Evolutionary conservation across 75 land plant species (phyloP), one percentile per base, ranked within the genome.

Genomic region (Pseudotsuga menziesii): DNA sequence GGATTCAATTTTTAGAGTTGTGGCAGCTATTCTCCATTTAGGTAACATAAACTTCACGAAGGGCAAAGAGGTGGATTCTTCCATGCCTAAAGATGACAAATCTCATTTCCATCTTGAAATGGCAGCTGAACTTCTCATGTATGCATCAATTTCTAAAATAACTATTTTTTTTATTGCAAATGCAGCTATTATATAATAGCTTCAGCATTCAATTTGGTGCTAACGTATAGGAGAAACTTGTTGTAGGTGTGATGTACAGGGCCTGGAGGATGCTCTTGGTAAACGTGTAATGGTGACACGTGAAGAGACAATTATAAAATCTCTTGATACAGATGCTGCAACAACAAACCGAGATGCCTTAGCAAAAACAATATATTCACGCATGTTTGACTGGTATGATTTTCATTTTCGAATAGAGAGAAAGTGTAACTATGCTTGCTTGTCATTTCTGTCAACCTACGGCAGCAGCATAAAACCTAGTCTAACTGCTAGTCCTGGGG

Each of bases 281-380:
- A 88, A 85, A 63, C 94, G 98, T 69, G 88, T 91, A 54, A 91
- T 95, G 78, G 85, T 93, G 12, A 95, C 98, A 9, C 91, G 94
- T 17, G 97, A 95, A 78, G 98, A 94, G 82, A 84, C 89, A 61
- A 95, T 95, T 44, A 93, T 85, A 25, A 93, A 85, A 78, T 88
- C 88, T 57, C 86, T 93, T 76, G 91, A 95, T 82, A 86, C 93
- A 23, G 73, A 41, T 39, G 80, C 85, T 69, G 98, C 98, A 26
- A 72, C 89, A 74, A 80, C 82, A 74, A 93, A 93, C 83, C 92
- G 98, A 52, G 98, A 95, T 83, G 93, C 94, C 54, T 78, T 95
- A 58, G 98, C 98, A 56, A 95, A 95, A 78, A 95, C 94, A 41
- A 77, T 95, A 63, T 95, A 95, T 74, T 89, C 94, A n/a, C 89